Evolutionary conservation across 2,329 filamentous ascomycete species (phyloP), one percentile per base, ranked within the genome.

Genomic region (Beauveria varroae): DNA sequence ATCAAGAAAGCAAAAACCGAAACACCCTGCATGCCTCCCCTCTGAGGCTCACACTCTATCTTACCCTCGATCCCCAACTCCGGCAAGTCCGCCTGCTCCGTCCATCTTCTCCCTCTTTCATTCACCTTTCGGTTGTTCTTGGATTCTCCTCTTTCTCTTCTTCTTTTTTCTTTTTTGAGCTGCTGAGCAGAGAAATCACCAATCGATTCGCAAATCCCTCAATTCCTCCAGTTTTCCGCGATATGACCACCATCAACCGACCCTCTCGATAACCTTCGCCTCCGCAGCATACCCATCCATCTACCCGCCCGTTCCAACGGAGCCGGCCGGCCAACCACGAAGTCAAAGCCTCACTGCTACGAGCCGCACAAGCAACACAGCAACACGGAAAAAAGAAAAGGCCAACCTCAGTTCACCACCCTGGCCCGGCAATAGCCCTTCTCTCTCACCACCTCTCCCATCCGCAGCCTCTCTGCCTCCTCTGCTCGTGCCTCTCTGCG

Each of bases 41-140:
- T 40, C 37, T 43, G 18, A 52, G 22, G 12, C 40, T 16, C 40
- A 24, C 20, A 26, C 16, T 5, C 34, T 37, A 14, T 37, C 34
- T 37, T 37, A 37, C 34, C 40, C 41, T 56, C 40, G 24, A 56
- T 56, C 41, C 53, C 53, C 53, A 56, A 30, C 53, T 56, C 53
- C 53, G 40, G 40, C 41, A n/a, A 20, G 53, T 56, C 53, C 53
- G 22, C 26, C 47, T 55, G 9, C 34, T 55, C 52, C 24, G 20
- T 40, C 50, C 30, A 52, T 37, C 22, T 26, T 40, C 37, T 43
- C 28, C 37, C 22, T 18, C 37, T 28, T 54, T 22, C 22, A 37
- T 24, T 40, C 24, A 22, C 20, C 20, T 53, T 54, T 18, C 12
- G 41, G 18, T 37, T 43, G 14, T 40, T 53, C 14, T 16, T 37